Conservation (phyloP, 2,329 filamentous ascomycete species). For the Fusarium sacchari region DNA sequence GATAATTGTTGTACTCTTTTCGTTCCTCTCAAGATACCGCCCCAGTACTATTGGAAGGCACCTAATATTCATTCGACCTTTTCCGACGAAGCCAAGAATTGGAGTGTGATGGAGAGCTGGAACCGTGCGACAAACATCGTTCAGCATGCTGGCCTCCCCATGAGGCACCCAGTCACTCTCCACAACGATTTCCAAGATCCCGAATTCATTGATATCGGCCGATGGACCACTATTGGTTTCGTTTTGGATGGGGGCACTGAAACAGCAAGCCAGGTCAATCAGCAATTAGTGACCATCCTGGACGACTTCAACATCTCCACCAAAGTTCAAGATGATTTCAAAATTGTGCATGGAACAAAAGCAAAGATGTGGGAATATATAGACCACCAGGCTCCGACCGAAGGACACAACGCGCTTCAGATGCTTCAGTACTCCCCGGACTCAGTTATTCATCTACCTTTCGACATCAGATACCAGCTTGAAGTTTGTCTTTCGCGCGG, state of each 20-base stretch:
- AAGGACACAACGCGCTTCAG: constrained; percentile 41
- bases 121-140: constrained; percentile 59
- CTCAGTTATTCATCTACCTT: constrained; percentile 61
- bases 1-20: constrained; percentile 53
- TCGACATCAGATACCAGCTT: constrained; percentile 85
- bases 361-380: constrained; percentile 47
- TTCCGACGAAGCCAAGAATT: constrained; percentile 45
- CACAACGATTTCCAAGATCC: constrained; percentile 48
- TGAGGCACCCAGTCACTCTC: constrained; percentile 52
- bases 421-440: constrained; percentile 39
- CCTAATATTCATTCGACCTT: constrained; percentile 48
- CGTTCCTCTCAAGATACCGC: constrained; percentile 60
- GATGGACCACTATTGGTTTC: constrained; percentile 67
- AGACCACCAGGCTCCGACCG: constrained; percentile 36
- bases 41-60: constrained; percentile 57
- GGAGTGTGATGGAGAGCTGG: constrained; percentile 59
- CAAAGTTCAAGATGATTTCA: constrained; percentile 54
- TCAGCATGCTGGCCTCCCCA: constrained; percentile 47
- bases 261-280: constrained; percentile 48
- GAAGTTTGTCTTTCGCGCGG: constrained; percentile 91
- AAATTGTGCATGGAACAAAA: constrained; percentile 42
- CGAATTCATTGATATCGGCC: constrained; percentile 61
- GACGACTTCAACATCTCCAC: constrained; percentile 77
- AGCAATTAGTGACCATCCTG: constrained; percentile 63
- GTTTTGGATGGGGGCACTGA: constrained; percentile 47